Evolutionary conservation across 2,329 filamentous ascomycete species (phyloP).

Genomic region (Talaromyces sp.): DNA sequence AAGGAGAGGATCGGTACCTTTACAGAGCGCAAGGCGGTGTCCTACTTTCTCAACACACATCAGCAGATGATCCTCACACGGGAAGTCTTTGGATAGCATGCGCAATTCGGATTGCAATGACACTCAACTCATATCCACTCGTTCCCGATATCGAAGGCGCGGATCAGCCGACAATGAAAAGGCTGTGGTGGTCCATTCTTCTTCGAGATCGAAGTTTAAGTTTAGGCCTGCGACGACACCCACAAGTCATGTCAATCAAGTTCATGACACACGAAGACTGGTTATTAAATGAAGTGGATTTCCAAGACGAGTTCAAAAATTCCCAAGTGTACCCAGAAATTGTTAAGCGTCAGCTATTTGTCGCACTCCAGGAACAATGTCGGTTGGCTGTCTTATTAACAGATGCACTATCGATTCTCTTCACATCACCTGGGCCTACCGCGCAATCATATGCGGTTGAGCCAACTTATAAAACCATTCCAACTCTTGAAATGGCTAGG

Average conservation of each 20-base stretch:
- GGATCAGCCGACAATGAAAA: slow-evolving; percentile 44
- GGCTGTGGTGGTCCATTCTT: slow-evolving; percentile 58
- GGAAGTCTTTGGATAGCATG: slow-evolving; percentile 48
- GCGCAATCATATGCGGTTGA: neutral
- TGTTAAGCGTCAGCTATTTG: neutral
- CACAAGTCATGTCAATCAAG: slow-evolving; percentile 51
- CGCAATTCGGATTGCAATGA: slow-evolving; percentile 44
- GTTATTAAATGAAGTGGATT: neutral
- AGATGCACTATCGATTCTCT: neutral
- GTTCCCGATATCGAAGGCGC: slow-evolving; percentile 39
- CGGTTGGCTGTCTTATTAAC: neutral
- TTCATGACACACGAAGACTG: slow-evolving; percentile 42
- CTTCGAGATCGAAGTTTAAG: slow-evolving; percentile 53
- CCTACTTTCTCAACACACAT: slow-evolving; percentile 42
- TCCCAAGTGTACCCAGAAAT: neutral
- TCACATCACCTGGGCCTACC: neutral
- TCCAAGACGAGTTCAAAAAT: neutral
- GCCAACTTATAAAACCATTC: neutral
- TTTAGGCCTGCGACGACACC: slow-evolving; percentile 51
- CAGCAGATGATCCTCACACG: slow-evolving; percentile 31
- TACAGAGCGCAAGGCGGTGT: slow-evolving; percentile 34
- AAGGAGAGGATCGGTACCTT: slow-evolving; percentile 15
- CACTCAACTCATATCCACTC: neutral
- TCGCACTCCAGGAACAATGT: neutral
- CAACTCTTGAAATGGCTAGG: neutral